Evolutionary conservation across 2,329 filamentous ascomycete species (phyloP), one percentile per base, ranked within the genome.

Genomic region (Metarhizium rileyi): DNA sequence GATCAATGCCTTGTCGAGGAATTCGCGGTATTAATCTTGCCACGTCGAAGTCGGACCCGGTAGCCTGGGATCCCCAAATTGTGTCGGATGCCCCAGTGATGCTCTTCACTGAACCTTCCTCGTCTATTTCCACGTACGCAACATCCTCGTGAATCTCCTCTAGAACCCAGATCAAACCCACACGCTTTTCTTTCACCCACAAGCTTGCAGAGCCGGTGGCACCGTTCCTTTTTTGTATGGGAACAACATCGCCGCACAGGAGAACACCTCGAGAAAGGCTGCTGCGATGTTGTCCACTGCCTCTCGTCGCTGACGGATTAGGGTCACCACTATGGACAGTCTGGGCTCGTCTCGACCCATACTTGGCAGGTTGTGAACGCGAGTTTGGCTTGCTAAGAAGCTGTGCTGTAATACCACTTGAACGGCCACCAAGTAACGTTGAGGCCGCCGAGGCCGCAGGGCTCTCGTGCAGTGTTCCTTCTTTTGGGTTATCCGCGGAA

Each of bases 141-240:
- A 93, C 84, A 63, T 98, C 90, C 67, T 98, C 93, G 49, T 91
- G 88, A 53, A 98, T 97, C 68, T 98, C 93, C 65, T 98, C 93
- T 2, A 98, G 70, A 8, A 98, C 93, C 93, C 93, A 98, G 52
- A 98, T 97, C 52, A 98, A 70, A 9, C 91, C 90, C 47, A 89
- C 83, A 45, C 85, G 81, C 68, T 98, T 98, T 67, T 98, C 93
- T 71, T 98, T 98, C 3, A 98, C 93, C 93, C 93, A 98, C 36
- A 98, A 72, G 67, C 90, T 97, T 35, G 93, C 93, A 51, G 93
- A 90, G 2, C 93, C 93, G 4, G 85, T 91, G 10, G 85, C 80
- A 4, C 93, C 93, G 60, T 98, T 95, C 53, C 93, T 82, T 68
- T 97, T 98, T 64, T 90, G 87, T 52, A 98, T 98, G 0, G 93